Percentiles rank a stretch among this genome's conserved stretches.
Evolutionary conservation across 2,329 filamentous ascomycete genomes (phyloP).

Genomic region (Curvularia lunata): DNA sequence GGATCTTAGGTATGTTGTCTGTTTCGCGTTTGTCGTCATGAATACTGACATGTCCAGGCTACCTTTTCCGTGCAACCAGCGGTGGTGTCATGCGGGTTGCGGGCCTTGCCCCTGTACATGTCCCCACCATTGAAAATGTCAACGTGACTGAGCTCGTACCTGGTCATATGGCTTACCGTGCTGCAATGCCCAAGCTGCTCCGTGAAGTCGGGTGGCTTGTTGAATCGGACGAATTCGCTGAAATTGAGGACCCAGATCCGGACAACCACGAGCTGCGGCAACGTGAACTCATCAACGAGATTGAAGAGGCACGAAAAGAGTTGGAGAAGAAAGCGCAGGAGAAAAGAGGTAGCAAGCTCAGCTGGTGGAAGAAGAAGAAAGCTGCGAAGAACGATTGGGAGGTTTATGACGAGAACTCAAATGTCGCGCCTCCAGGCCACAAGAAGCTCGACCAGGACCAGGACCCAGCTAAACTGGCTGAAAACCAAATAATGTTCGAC

Average conservation of each 20-base stretch:
- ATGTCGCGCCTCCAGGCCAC: constrained; percentile 13
- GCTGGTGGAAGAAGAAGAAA: constrained; percentile 82
- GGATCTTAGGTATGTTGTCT: constrained; percentile 75
- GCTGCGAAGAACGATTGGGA: constrained; percentile 89
- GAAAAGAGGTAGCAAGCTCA: constrained; percentile 65
- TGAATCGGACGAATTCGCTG: constrained; percentile 89
- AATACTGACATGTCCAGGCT: constrained; percentile 56
- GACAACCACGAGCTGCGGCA: constrained; percentile 89
- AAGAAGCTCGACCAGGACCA: constrained; percentile 46
- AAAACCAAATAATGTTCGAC: constrained; percentile 81
- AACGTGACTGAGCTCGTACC: constrained; percentile 84
- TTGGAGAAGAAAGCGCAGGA: constrained; percentile 70
- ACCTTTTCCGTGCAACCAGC: constrained; percentile 91
- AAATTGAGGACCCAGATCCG: constrained; percentile 97
- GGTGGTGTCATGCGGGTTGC: constrained; percentile 90
- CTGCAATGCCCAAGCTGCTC: constrained; percentile 86
- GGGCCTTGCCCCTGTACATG: constrained; percentile 78
- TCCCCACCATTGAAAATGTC: constrained; percentile 87
- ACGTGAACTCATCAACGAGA: constrained; percentile 92
- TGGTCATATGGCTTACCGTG: constrained; percentile 96
- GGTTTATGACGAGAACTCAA: constrained; percentile 74
- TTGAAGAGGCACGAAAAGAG: constrained; percentile 89
- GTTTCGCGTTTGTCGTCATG: neutral
- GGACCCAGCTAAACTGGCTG: constrained; percentile 57
- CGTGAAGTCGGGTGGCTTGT: constrained; percentile 90